phyloP scores from a whole-genome alignment of 2,329 filamentous ascomycete species.

The Thelonectria olida region DNA sequence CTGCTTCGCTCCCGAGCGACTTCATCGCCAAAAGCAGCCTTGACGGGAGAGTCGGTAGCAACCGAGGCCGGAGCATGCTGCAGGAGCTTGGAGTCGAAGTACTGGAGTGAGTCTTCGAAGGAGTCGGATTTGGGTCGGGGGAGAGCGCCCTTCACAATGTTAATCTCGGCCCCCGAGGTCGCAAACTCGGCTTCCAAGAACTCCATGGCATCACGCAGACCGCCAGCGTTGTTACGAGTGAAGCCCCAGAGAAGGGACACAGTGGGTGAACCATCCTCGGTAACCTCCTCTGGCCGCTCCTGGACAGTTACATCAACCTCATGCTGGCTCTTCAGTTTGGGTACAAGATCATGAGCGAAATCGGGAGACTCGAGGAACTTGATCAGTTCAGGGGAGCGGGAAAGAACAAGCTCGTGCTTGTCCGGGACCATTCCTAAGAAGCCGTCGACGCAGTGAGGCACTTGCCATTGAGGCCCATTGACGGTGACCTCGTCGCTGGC shows the following conservation, averaged over 20 bases:
- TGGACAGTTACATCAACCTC: slow-evolving; percentile 87
- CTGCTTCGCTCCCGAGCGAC: slow-evolving; percentile 80
- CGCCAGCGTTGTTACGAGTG: slow-evolving; percentile 96
- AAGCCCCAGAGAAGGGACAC: slow-evolving; percentile 79
- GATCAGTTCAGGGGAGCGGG: slow-evolving; percentile 77
- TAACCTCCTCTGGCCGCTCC: slow-evolving; percentile 66
- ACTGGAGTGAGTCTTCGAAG: slow-evolving; percentile 95
- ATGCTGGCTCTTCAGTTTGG: slow-evolving; percentile 89
- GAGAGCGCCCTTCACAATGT: slow-evolving; percentile 90
- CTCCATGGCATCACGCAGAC: slow-evolving; percentile 94
- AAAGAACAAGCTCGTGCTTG: slow-evolving; percentile 89
- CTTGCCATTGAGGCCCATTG: slow-evolving; percentile 97
- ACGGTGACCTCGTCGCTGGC: slow-evolving; percentile 96
- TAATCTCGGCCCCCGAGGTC: slow-evolving; percentile 86
- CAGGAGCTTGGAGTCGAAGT: slow-evolving; percentile 95
- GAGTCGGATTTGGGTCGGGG: slow-evolving; percentile 98
- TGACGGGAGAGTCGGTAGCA: slow-evolving; percentile 87
- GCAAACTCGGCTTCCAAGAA: slow-evolving; percentile 89
- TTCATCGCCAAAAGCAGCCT: slow-evolving; percentile 83
- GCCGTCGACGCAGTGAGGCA: slow-evolving; percentile 94
- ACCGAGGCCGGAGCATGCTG: slow-evolving; percentile 88
- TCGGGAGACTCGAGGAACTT: slow-evolving; percentile 84
- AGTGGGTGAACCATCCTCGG: slow-evolving; percentile 66
- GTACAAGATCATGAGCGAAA: slow-evolving; percentile 81
- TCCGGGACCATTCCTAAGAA: slow-evolving; percentile 98